phyloP scores from a whole-genome alignment of 1,139 yeast genomes.

The Zygosaccharomyces sapae region DNA sequence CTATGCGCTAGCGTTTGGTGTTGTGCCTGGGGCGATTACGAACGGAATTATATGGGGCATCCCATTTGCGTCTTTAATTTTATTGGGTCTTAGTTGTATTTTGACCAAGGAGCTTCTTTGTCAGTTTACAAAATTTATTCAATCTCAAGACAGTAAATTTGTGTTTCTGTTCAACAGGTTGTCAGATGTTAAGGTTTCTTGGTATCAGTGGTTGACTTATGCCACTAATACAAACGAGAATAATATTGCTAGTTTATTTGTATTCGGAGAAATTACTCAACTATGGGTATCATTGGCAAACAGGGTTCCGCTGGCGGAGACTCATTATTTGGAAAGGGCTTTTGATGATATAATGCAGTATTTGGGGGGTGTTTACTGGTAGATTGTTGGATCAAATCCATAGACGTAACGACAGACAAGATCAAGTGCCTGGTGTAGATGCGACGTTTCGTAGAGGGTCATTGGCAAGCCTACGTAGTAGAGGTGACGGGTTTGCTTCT shows the following conservation, averaged over 20 bases:
- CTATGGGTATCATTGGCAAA: conserved; percentile 12
- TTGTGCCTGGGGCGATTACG: conserved; percentile 9
- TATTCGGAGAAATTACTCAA: conserved; percentile 14
- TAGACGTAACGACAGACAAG: not conserved
- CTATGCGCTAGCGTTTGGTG: conserved; percentile 12
- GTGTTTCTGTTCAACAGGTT: conserved; percentile 14
- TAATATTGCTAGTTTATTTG: conserved; percentile 11
- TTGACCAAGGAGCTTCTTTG: conserved; percentile 14
- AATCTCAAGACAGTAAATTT: conserved; percentile 13
- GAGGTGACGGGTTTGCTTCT: not conserved
- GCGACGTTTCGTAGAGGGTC: not conserved
- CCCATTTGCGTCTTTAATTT: conserved; percentile 11
- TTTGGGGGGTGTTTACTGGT: conserved; percentile 6
- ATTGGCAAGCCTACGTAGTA: not conserved
- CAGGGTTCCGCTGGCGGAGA: conserved; percentile 10
- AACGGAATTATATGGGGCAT: conserved; percentile 7
- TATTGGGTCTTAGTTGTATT: conserved; percentile 9
- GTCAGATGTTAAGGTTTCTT: conserved; percentile 13
- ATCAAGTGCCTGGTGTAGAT: not conserved
- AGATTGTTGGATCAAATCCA: conserved; percentile 5
- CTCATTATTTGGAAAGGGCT: conserved; percentile 10
- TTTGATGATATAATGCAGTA: conserved; percentile 10
- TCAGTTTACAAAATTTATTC: conserved; percentile 12
- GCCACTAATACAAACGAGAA: conserved; percentile 12
- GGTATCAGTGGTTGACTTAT: conserved; percentile 14